These are phyloP conservation scores for Sporothrix mexicana DNA, from an alignment of 2,329 filamentous ascomycete genomes.

Conservation along the genomic window DNA sequence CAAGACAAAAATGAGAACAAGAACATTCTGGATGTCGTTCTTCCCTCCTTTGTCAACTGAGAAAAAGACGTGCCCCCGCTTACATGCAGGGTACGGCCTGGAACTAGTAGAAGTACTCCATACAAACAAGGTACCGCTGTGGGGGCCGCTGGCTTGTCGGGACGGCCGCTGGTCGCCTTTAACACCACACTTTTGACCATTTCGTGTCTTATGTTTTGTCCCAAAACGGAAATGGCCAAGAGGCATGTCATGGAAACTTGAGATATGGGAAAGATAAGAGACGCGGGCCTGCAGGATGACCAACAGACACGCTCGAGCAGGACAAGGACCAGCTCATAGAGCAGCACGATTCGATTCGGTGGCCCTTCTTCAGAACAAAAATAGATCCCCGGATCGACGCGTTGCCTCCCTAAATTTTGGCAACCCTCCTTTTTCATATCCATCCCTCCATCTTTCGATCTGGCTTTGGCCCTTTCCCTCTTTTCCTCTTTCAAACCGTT, in stretches of 20 bases:
- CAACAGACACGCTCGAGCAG: background rate
- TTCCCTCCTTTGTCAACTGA: background rate
- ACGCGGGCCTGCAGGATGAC: background rate
- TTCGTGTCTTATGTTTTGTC: background rate
- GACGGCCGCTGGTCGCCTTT: slow-evolving; percentile 18
- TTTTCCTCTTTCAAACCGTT: background rate
- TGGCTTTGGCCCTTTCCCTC: background rate
- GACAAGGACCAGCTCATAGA: background rate
- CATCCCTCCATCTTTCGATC: too few relatives aligned
- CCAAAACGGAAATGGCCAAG: slow-evolving; percentile 23
- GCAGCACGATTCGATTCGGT: background rate
- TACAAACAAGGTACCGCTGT: background rate
- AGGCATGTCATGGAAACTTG: slow-evolving; percentile 16
- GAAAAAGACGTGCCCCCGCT: background rate
- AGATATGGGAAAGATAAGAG: slow-evolving; percentile 19
- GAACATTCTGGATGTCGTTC: background rate
- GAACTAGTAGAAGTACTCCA: background rate
- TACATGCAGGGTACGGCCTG: slow-evolving; percentile 17
- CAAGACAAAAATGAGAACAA: slow-evolving; percentile 12
- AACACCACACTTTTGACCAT: background rate
- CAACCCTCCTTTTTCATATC: background rate
- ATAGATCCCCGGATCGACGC: slow-evolving; percentile 24
- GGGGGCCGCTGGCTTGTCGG: slow-evolving; percentile 8
- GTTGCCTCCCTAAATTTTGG: background rate
- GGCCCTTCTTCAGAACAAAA: slow-evolving; percentile 18